Conservation (phyloP, 768 basidiomycete genomes). For the Rhizopogon rudus region DNA sequence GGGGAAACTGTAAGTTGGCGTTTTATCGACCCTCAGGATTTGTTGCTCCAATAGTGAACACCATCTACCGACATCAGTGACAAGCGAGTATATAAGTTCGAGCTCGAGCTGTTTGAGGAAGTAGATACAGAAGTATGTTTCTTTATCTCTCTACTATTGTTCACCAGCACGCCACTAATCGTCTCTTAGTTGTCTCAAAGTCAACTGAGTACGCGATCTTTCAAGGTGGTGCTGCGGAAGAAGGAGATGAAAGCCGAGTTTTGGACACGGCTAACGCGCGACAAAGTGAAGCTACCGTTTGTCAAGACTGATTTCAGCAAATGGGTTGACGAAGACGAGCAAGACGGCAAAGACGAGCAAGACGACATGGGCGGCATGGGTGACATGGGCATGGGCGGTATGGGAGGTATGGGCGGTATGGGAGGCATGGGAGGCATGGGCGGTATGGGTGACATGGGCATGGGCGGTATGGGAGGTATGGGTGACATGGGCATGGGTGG, state of each 20-base stretch:
- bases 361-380: constrained; percentile 27
- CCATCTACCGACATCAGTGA: constrained; percentile 25
- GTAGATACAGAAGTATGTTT: constrained; percentile 64
- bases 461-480: constrained; percentile 43
- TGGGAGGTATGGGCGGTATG: constrained; percentile 39
- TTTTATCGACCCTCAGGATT: neutral
- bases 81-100: constrained; percentile 68
- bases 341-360: constrained; percentile 52
- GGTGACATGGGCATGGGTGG: constrained; percentile 25
- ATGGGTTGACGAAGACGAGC: constrained; percentile 98
- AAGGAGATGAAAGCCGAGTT: constrained; percentile 71
- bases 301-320: constrained; percentile 94
- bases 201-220: constrained; percentile 59
- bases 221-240: constrained; percentile 73
- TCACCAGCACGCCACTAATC: constrained; percentile 13
- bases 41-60: constrained; percentile 4
- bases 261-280: constrained; percentile 93
- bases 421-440: constrained; percentile 47
- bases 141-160: constrained; percentile 2
- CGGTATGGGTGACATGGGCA: constrained; percentile 39
- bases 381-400: constrained; percentile 41
- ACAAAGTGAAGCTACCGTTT: constrained; percentile 72
- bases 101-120: constrained; percentile 70
- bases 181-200: constrained; percentile 48
- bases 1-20: constrained; percentile 50